Conservation (phyloP, 1,284 basidiomycete genomes). For the Neolentinus lepideus region DNA sequence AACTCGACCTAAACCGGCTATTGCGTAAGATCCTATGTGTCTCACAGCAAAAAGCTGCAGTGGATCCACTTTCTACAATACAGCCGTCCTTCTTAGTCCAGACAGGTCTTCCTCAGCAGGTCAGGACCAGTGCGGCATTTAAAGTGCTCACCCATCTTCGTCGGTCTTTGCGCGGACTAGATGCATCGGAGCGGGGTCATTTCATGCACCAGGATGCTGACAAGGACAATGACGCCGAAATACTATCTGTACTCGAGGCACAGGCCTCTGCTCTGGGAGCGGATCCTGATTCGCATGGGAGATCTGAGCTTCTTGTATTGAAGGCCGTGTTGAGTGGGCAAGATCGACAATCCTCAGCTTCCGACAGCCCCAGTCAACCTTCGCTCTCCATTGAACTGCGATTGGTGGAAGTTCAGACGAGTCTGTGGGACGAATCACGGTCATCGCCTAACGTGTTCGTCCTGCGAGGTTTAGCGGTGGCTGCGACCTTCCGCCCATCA, state of each 20-base stretch:
- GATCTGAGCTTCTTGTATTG: constrained; percentile 15
- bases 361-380: not conserved
- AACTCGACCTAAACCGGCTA: not conserved
- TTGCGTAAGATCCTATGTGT: constrained; percentile 34
- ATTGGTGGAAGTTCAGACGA: not conserved
- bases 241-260: constrained; percentile 13
- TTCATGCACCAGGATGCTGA: constrained; percentile 1
- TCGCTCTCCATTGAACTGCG: not conserved
- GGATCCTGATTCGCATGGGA: constrained; percentile 16
- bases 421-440: not conserved
- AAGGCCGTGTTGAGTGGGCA: constrained; percentile 14
- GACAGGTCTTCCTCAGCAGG: constrained; percentile 51
- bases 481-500: constrained; percentile 10
- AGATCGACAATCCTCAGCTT: not conserved
- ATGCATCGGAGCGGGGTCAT: constrained; percentile 16
- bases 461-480: constrained; percentile 11
- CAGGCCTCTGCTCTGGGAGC: constrained; percentile 17
- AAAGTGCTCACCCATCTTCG: constrained; percentile 71
- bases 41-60: constrained; percentile 40
- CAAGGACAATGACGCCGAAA: constrained; percentile 16
- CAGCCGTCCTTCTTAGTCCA: constrained; percentile 79
- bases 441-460: not conserved
- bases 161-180: constrained; percentile 35
- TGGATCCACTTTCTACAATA: constrained; percentile 72
- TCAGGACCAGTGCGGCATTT: constrained; percentile 61